phyloP scores from a whole-genome alignment of 2,329 filamentous ascomycete species.

The Didymella glomerata region DNA sequence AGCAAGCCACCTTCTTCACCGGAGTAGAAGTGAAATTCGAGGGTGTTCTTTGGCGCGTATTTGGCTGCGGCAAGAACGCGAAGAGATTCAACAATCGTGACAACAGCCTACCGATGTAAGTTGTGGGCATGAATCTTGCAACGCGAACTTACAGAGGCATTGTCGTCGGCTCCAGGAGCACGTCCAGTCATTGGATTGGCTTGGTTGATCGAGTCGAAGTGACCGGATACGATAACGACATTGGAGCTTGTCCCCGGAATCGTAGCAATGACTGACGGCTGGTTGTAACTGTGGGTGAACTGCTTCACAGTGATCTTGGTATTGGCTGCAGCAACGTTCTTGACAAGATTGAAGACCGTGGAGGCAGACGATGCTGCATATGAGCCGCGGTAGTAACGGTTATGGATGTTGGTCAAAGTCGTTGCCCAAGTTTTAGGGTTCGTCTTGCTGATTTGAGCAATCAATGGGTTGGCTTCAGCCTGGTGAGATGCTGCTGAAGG shows the following conservation, averaged over 20 bases:
- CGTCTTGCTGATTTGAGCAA: conserved; percentile 25
- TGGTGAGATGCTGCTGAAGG: conserved; percentile 23
- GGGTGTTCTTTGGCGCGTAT: conserved; percentile 76
- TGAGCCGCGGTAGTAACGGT: conserved; percentile 27
- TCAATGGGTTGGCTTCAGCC: conserved; percentile 19
- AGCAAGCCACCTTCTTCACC: conserved; percentile 88
- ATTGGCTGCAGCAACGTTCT: conserved; percentile 73
- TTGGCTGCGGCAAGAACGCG: conserved; percentile 76
- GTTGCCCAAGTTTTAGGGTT: conserved; percentile 27
- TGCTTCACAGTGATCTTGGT: conserved; percentile 73
- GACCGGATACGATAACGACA: conserved; percentile 84
- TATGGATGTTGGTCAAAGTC: conserved; percentile 27
- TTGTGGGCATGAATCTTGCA: conserved; percentile 61
- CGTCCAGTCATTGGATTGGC: conserved; percentile 81
- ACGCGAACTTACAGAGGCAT: conserved; percentile 88
- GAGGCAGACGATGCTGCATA: conserved; percentile 78
- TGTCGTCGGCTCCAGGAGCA: conserved; percentile 89
- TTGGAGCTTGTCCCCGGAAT: conserved; percentile 83
- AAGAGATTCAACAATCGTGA: conserved; percentile 90
- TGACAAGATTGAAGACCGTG: conserved; percentile 80
- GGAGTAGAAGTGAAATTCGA: conserved; percentile 95
- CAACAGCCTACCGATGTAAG: conserved; percentile 15
- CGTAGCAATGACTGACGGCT: conserved; percentile 83
- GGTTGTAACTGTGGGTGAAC: conserved; percentile 89
- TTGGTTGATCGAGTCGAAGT: conserved; percentile 92